phyloP scores from a whole-genome alignment of 169 alveolate species.

The Plasmodium billcollinsi region DNA sequence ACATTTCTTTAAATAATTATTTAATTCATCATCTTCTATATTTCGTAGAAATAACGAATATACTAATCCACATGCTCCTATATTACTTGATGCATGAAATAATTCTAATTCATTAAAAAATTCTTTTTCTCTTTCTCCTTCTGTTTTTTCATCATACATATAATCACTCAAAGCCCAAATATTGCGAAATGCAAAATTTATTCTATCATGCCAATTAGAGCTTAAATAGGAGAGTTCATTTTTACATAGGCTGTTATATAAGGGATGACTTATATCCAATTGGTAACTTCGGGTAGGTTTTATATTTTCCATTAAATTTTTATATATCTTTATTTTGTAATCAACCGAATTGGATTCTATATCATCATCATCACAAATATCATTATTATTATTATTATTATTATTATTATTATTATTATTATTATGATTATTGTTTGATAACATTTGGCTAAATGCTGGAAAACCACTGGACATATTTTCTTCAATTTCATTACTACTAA shows the following conservation, averaged over 20 bases:
- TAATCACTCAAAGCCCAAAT: conserved; percentile 54
- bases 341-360: neutral
- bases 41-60: conserved; percentile 52
- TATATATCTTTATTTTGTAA: conserved; percentile 24
- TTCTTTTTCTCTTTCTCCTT: conserved; percentile 65
- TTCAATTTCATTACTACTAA: too few relatives aligned
- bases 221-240: conserved; percentile 65
- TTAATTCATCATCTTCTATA: conserved; percentile 12
- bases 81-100: conserved; percentile 65
- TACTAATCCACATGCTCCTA: conserved; percentile 75
- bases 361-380: neutral
- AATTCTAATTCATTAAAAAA: conserved; percentile 58
- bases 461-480: too few relatives aligned
- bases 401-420: neutral
- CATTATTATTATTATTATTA: neutral
- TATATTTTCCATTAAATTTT: conserved; percentile 23
- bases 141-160: conserved; percentile 62
- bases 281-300: conserved; percentile 59
- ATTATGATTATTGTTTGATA: neutral
- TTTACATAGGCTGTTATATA: conserved; percentile 57
- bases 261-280: conserved; percentile 53
- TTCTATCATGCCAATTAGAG: conserved; percentile 77
- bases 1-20: conserved; percentile 48
- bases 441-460: too few relatives aligned
- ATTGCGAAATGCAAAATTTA: conserved; percentile 74